Conservation (phyloP, 208 protist genomes). For the Leishmania gerbilli region DNA sequence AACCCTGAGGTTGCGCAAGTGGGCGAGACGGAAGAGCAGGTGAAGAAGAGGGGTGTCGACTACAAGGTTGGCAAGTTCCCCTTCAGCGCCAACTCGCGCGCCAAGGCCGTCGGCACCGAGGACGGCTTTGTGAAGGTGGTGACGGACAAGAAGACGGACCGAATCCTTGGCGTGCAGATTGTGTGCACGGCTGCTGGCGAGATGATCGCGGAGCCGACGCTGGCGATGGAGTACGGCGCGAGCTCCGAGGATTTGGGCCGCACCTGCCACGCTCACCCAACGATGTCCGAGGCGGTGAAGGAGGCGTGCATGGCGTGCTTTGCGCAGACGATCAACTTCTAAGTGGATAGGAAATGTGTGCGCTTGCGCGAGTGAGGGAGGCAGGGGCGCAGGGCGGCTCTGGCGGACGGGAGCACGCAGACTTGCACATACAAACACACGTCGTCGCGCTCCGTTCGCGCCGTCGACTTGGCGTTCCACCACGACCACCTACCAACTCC, state of each 20-base stretch:
- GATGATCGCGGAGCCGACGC: slow-evolving; percentile 97
- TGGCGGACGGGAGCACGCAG: not conserved
- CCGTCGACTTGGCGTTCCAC: not conserved
- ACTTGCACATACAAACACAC: not conserved
- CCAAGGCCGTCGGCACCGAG: slow-evolving; percentile 94
- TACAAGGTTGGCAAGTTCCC: slow-evolving; percentile 99
- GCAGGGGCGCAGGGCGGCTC: not conserved
- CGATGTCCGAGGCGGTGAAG: slow-evolving; percentile 98
- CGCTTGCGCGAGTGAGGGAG: not conserved
- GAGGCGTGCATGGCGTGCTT: slow-evolving; percentile 97
- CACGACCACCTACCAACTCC: not conserved
- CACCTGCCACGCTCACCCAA: slow-evolving; percentile 99
- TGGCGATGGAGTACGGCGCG: slow-evolving; percentile 99
- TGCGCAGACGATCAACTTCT: slow-evolving; percentile 98
- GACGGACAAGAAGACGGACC: slow-evolving; percentile 95
- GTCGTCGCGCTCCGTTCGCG: not conserved
- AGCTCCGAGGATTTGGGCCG: slow-evolving; percentile 97
- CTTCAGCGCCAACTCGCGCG: slow-evolving; percentile 98
- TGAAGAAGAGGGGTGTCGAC: slow-evolving; percentile 91
- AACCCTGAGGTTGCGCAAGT: slow-evolving; percentile 98
- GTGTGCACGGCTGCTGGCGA: slow-evolving; percentile 96
- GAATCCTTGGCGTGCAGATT: slow-evolving; percentile 98
- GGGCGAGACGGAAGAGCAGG: slow-evolving; percentile 97
- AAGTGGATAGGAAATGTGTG: slow-evolving; percentile 36
- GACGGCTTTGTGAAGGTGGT: slow-evolving; percentile 99